Evolutionary conservation across 2,329 filamentous ascomycete genomes (phyloP).

Genomic region (Aureobasidium subglaciale): DNA sequence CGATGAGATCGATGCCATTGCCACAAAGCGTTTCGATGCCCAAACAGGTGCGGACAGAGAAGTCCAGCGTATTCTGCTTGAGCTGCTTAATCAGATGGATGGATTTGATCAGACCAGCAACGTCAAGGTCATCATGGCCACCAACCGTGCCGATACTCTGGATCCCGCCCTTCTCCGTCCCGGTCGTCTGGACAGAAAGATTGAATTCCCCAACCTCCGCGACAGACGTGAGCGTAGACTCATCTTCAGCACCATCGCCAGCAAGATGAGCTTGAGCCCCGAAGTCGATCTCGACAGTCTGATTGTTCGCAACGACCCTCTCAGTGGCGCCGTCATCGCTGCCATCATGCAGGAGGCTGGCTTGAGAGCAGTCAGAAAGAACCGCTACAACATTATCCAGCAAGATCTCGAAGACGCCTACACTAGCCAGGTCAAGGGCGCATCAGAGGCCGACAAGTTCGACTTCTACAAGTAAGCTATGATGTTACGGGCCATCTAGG

Average conservation of each 20-base stretch:
- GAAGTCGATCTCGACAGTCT: slow-evolving; percentile 94
- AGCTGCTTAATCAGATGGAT: slow-evolving; percentile 99
- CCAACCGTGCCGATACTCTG: slow-evolving; percentile 93
- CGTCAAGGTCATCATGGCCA: slow-evolving; percentile 99
- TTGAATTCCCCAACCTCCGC: slow-evolving; percentile 92
- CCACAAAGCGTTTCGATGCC: slow-evolving; percentile 97
- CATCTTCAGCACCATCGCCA: slow-evolving; percentile 95
- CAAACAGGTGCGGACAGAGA: slow-evolving; percentile 97
- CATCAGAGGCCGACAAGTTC: slow-evolving; percentile 65
- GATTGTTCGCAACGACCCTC: slow-evolving; percentile 92
- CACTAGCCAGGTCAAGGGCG: slow-evolving; percentile 88
- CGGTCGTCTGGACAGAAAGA: slow-evolving; percentile 93
- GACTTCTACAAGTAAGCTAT: slow-evolving; percentile 75
- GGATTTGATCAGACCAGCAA: slow-evolving; percentile 98
- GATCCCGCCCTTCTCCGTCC: slow-evolving; percentile 92
- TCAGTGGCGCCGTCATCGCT: slow-evolving; percentile 92
- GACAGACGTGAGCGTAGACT: slow-evolving; percentile 91
- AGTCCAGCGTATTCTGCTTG: slow-evolving; percentile 95
- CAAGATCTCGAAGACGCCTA: slow-evolving; percentile 94
- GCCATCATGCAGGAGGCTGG: slow-evolving; percentile 99
- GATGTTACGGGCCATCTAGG: not conserved
- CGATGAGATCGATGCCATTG: slow-evolving; percentile 97
- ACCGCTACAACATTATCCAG: slow-evolving; percentile 99
- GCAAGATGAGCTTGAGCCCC: slow-evolving; percentile 93
- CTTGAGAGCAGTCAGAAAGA: slow-evolving; percentile 88